Percentiles rank a stretch among this genome's conserved stretches.
These are phyloP conservation scores for Viola odorata DNA, from an alignment of 345 rosid species.

Conservation along the genomic window DNA sequence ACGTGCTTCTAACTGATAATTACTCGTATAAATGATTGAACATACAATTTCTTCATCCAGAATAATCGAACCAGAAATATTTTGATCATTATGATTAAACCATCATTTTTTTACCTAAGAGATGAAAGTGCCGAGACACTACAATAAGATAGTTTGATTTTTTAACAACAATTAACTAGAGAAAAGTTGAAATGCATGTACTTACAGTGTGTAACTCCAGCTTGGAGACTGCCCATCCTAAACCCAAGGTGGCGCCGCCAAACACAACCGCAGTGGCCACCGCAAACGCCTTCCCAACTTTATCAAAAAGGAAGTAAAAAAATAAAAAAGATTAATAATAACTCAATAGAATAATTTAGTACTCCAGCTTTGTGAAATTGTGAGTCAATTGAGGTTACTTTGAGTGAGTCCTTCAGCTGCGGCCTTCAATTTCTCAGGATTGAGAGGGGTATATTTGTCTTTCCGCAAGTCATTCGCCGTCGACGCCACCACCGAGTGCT, in stretches of 20 bases:
- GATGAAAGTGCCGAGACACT: too few relatives aligned
- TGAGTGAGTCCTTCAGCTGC: conserved; percentile 80
- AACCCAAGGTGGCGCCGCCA: conserved; percentile 59
- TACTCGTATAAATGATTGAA: too few relatives aligned
- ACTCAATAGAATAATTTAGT: not conserved
- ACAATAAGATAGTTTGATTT: too few relatives aligned
- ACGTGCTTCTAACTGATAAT: too few relatives aligned
- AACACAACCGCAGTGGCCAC: conserved; percentile 66
- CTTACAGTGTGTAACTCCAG: conserved; percentile 60
- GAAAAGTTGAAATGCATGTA: not conserved
- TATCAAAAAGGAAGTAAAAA: conserved; percentile 4
- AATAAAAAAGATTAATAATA: not conserved
- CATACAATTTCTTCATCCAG: too few relatives aligned
- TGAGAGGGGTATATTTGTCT: conserved; percentile 47
- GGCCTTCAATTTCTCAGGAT: conserved; percentile 75
- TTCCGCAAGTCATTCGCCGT: conserved; percentile 74
- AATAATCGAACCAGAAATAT: not conserved
- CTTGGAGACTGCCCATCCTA: conserved; percentile 58
- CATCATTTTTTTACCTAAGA: too few relatives aligned
- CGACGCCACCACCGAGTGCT: conserved; percentile 46
- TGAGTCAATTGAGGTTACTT: conserved; percentile 23
- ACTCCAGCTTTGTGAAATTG: not conserved
- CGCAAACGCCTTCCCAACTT: conserved; percentile 86
- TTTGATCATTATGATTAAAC: too few relatives aligned
- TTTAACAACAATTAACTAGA: too few relatives aligned